Evolutionary conservation across 2,329 filamentous ascomycete species (phyloP).

Genomic region (Hypoxylon sp.): DNA sequence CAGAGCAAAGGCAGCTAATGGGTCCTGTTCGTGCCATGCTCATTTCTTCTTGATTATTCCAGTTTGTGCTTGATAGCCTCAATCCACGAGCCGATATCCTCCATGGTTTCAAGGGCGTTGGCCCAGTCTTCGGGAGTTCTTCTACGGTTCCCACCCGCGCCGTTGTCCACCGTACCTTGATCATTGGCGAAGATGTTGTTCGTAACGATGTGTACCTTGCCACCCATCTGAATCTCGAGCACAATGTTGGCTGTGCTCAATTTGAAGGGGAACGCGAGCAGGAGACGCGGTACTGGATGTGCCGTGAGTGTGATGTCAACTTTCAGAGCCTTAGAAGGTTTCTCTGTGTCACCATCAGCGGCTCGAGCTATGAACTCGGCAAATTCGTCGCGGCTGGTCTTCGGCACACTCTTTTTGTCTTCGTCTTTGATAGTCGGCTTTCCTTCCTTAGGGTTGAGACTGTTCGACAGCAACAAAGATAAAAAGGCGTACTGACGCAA

Average conservation of each 20-base stretch:
- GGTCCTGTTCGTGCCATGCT: not conserved
- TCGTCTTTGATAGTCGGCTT: slow-evolving; percentile 43
- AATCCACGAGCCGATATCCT: slow-evolving; percentile 48
- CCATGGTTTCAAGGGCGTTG: slow-evolving; percentile 43
- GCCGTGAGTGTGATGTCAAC: slow-evolving; percentile 66
- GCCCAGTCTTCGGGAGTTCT: slow-evolving; percentile 39
- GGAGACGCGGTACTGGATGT: slow-evolving; percentile 61
- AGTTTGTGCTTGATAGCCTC: slow-evolving; percentile 47
- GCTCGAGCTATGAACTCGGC: slow-evolving; percentile 37
- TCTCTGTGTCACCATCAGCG: slow-evolving; percentile 10
- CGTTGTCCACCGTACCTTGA: not conserved
- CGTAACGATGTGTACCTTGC: slow-evolving; percentile 66
- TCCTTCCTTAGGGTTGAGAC: slow-evolving; percentile 60
- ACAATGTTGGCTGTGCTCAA: slow-evolving; percentile 63
- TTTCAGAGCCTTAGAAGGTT: slow-evolving; percentile 31
- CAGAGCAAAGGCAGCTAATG: not conserved
- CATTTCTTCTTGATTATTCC: slow-evolving; percentile 32
- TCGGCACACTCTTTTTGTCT: slow-evolving; percentile 39
- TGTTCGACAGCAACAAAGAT: slow-evolving; percentile 71
- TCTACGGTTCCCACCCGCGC: slow-evolving; percentile 17
- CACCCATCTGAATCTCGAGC: slow-evolving; percentile 70
- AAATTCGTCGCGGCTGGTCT: slow-evolving; percentile 41
- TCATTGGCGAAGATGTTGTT: slow-evolving; percentile 63
- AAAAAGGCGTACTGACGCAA: slow-evolving; percentile 82
- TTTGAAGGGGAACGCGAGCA: slow-evolving; percentile 66